Conservation (phyloP, 2,329 filamentous ascomycete genomes). For the Ophiosphaerella herpotricha region DNA sequence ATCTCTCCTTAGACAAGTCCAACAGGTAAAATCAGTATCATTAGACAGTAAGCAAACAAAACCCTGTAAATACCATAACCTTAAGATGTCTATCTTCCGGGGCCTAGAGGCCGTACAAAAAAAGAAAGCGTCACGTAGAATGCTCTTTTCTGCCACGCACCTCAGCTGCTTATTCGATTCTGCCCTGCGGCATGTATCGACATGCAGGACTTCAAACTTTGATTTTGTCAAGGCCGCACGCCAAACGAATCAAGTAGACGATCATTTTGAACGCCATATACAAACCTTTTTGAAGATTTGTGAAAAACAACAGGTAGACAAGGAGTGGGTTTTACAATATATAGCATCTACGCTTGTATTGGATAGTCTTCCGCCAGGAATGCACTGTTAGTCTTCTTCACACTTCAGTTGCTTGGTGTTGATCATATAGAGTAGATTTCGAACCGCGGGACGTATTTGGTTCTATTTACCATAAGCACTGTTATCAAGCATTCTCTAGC, state of each 20-base stretch:
- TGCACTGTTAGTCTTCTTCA: slow-evolving; percentile 14
- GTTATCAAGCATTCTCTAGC: slow-evolving; percentile 1
- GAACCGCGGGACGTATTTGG: slow-evolving; percentile 3
- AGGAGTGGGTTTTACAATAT: slow-evolving; percentile 9
- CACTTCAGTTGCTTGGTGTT: slow-evolving; percentile 1
- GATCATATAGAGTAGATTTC: slow-evolving; percentile 2
- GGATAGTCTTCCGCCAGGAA: slow-evolving; percentile 9
- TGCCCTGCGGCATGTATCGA: slow-evolving; percentile 6
- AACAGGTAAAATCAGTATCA: too few relatives aligned
- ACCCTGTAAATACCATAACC: too few relatives aligned
- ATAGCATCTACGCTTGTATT: slow-evolving; percentile 8
- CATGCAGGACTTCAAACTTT: slow-evolving; percentile 1
- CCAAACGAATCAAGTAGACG: slow-evolving; percentile 9
- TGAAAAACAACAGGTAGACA: background rate
- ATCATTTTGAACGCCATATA: slow-evolving; percentile 5
- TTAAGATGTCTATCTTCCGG: slow-evolving; percentile 5
- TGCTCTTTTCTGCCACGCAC: slow-evolving; percentile 13
- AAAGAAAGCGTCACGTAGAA: slow-evolving; percentile 1
- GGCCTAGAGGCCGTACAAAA: slow-evolving; percentile 9
- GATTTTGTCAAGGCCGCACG: slow-evolving; percentile 9
- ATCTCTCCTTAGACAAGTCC: background rate
- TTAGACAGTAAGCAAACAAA: too few relatives aligned
- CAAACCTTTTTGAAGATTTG: slow-evolving; percentile 9
- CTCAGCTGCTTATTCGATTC: slow-evolving; percentile 14
- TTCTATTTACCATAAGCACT: slow-evolving; percentile 4